Evolutionary conservation across 495 filamentous ascomycete genomes (phyloP).

Genomic region (Talaromyces stipitatus): DNA sequence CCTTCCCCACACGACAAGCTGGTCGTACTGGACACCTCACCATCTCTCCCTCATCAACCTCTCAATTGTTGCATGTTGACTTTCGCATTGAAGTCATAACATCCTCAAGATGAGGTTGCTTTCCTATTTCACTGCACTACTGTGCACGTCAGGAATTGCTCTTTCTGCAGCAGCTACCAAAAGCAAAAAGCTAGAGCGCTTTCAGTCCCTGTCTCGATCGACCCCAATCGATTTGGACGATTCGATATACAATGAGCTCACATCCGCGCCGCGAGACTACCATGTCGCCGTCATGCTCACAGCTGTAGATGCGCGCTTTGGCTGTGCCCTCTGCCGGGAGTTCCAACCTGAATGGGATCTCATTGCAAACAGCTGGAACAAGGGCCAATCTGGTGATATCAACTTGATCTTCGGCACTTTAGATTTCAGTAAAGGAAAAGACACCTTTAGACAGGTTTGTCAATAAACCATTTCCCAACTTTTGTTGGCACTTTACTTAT

Average conservation of each 20-base stretch:
- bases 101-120: constrained; percentile 48
- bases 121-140: constrained; percentile 42
- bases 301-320: constrained; percentile 75
- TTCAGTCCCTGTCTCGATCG: constrained; percentile 58
- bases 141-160: constrained; percentile 38
- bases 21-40: constrained; percentile 28
- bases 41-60: neutral
- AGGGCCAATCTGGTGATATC: constrained; percentile 63
- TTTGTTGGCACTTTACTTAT: neutral
- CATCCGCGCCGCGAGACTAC: constrained; percentile 72
- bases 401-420: constrained; percentile 76
- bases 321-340: constrained; percentile 78
- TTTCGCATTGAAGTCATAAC: neutral
- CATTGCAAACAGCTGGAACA: constrained; percentile 78
- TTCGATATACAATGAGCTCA: constrained; percentile 64
- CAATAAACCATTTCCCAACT: neutral
- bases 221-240: constrained; percentile 71
- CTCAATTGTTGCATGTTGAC: neutral
- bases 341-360: constrained; percentile 95
- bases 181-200: constrained; percentile 52
- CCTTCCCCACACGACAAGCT: too few species aligned
- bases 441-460: constrained; percentile 79
- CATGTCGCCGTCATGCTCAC: constrained; percentile 78
- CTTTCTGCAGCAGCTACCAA: constrained; percentile 19
- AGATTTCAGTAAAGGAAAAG: constrained; percentile 80